Evolutionary conservation across 1,284 basidiomycete genomes (phyloP).

Genomic region (Ceratobasidium theobromae): DNA sequence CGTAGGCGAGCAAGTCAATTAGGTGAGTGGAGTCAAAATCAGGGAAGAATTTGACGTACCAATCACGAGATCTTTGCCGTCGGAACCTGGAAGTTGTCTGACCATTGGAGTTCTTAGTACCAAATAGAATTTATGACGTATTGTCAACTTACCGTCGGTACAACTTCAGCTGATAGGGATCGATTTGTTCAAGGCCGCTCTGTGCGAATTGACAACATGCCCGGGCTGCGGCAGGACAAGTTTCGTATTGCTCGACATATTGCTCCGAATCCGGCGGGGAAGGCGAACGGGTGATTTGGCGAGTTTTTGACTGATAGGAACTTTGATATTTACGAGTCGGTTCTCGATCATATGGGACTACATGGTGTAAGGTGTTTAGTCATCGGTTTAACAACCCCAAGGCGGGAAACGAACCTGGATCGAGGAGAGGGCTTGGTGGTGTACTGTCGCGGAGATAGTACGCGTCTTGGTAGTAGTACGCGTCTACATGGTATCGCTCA

Average conservation of each 20-base stretch:
- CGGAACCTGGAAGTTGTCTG: constrained; percentile 10
- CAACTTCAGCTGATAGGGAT: neutral
- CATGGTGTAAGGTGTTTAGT: neutral
- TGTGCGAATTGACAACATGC: constrained; percentile 16
- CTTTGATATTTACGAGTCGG: constrained; percentile 1
- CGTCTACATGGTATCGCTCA: neutral
- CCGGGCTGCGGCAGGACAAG: neutral
- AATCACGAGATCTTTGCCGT: constrained; percentile 1
- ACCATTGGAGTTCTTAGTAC: neutral
- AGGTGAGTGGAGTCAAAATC: neutral
- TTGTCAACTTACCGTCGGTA: constrained; percentile 1
- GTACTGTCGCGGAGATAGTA: too few relatives aligned
- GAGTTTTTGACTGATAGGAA: neutral
- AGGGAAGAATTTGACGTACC: neutral
- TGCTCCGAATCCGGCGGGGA: neutral
- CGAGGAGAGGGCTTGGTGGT: neutral
- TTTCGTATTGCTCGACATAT: neutral
- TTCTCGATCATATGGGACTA: neutral
- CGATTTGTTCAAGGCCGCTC: neutral
- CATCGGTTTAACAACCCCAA: constrained; percentile 3
- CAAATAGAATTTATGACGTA: neutral
- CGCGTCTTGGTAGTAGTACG: neutral
- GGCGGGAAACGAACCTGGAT: neutral
- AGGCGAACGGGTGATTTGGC: neutral
- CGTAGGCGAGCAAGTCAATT: neutral